phyloP scores from a whole-genome alignment of 2,329 filamentous ascomycete species.

The Neurospora crassa region DNA sequence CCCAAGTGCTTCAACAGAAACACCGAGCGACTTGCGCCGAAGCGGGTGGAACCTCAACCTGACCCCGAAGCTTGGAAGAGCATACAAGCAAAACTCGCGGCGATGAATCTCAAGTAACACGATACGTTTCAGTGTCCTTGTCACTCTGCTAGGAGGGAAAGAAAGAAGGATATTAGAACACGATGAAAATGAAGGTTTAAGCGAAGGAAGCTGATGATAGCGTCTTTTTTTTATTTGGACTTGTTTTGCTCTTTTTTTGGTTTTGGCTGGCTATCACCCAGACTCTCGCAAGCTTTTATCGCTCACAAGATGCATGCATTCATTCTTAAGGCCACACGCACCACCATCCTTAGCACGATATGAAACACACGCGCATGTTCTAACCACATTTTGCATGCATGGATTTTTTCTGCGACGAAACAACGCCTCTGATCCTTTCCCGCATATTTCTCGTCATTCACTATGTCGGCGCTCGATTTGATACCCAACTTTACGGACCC shows the following conservation, averaged over 20 bases:
- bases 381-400: neutral
- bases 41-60: slow-evolving; percentile 50
- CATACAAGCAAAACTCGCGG: slow-evolving; percentile 48
- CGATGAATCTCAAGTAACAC: slow-evolving; percentile 24
- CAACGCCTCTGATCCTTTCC: neutral
- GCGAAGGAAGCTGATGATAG: neutral
- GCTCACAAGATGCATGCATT: neutral
- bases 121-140: slow-evolving; percentile 1
- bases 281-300: neutral
- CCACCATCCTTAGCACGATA: neutral
- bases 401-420: neutral
- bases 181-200: neutral
- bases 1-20: slow-evolving; percentile 44
- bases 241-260: neutral
- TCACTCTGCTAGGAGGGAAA: neutral
- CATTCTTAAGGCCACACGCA: neutral
- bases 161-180: neutral
- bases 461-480: neutral
- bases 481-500: neutral
- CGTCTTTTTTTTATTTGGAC: neutral
- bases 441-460: neutral
- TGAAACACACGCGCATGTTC: neutral
- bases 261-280: neutral
- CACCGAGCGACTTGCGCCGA: slow-evolving; percentile 49
- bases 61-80: slow-evolving; percentile 51